phyloP scores from a whole-genome alignment of 192 early-diverging fungal species.

The Helicostylum pulchrum region DNA sequence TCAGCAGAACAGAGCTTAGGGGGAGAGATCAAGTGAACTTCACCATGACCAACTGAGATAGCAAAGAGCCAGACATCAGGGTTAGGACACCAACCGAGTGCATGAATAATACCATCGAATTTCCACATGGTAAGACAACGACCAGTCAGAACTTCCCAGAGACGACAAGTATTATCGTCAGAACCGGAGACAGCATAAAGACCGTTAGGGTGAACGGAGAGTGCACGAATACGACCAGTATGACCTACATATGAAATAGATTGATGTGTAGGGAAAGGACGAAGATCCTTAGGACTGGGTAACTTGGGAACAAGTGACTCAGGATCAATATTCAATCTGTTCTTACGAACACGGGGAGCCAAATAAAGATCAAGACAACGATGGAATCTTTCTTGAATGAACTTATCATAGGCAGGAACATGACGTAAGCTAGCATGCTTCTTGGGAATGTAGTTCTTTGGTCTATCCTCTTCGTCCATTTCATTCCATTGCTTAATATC shows the following conservation, averaged over 20 bases:
- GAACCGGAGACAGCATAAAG: slow-evolving; percentile 85
- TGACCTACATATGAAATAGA: slow-evolving; percentile 83
- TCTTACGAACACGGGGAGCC: slow-evolving; percentile 85
- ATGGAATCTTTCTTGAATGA: slow-evolving; percentile 94
- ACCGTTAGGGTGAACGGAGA: slow-evolving; percentile 92
- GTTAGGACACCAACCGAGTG: slow-evolving; percentile 90
- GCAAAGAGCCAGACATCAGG: slow-evolving; percentile 73
- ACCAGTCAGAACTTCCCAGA: slow-evolving; percentile 92
- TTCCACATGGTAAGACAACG: slow-evolving; percentile 79
- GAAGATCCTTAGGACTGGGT: slow-evolving; percentile 90
- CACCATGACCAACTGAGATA: slow-evolving; percentile 58
- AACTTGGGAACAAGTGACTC: slow-evolving; percentile 94
- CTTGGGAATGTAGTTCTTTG: slow-evolving; percentile 60
- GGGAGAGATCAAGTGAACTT: slow-evolving; percentile 53
- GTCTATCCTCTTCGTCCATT: slow-evolving; percentile 73
- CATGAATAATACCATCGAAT: slow-evolving; percentile 64
- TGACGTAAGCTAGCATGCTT: slow-evolving; percentile 74
- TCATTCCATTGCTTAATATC: slow-evolving; percentile 81
- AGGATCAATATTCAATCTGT: slow-evolving; percentile 82
- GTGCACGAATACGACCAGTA: slow-evolving; percentile 70
- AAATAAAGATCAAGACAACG: slow-evolving; percentile 96
- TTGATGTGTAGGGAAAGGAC: slow-evolving; percentile 85
- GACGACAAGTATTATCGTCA: slow-evolving; percentile 83
- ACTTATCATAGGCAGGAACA: slow-evolving; percentile 85
- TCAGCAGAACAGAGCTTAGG: slow-evolving; percentile 44